Evolutionary conservation across 208 protist genomes (phyloP).

Genomic region (Trypanosoma avium): DNA sequence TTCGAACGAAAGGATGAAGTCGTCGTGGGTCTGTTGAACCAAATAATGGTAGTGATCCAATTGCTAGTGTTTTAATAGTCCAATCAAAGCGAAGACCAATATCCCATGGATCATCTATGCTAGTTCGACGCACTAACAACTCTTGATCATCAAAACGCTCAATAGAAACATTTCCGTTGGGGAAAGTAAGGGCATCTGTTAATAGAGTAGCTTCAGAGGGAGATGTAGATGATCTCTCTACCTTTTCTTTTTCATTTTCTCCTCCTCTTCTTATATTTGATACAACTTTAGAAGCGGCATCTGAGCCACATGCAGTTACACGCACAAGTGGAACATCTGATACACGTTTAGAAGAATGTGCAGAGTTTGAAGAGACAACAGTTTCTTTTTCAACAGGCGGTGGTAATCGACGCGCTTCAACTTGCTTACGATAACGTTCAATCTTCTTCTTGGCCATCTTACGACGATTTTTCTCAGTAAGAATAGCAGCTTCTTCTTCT

Average conservation of each 20-base stretch:
- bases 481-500: conserved; percentile 4
- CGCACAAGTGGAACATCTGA: conserved; percentile 33
- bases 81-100: conserved; percentile 78
- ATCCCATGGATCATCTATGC: conserved; percentile 60
- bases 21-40: conserved; percentile 33
- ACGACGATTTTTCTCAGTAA: neutral
- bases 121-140: conserved; percentile 55
- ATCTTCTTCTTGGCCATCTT: conserved; percentile 43
- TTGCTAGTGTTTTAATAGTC: conserved; percentile 54
- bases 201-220: conserved; percentile 13
- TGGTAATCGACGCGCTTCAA: conserved; percentile 18
- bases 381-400: conserved; percentile 11
- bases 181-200: conserved; percentile 37
- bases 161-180: conserved; percentile 47
- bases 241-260: too few species aligned
- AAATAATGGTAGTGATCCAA: conserved; percentile 59
- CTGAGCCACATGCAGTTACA: neutral
- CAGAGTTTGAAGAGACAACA: neutral
- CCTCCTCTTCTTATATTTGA: too few species aligned
- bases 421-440: conserved; percentile 44
- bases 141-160: conserved; percentile 66
- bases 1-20: conserved; percentile 54
- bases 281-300: too few species aligned
- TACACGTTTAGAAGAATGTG: conserved; percentile 15
- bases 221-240: neutral